Conservation (phyloP, 176 grass and related monocot genomes). For the Phragmites australis region DNA sequence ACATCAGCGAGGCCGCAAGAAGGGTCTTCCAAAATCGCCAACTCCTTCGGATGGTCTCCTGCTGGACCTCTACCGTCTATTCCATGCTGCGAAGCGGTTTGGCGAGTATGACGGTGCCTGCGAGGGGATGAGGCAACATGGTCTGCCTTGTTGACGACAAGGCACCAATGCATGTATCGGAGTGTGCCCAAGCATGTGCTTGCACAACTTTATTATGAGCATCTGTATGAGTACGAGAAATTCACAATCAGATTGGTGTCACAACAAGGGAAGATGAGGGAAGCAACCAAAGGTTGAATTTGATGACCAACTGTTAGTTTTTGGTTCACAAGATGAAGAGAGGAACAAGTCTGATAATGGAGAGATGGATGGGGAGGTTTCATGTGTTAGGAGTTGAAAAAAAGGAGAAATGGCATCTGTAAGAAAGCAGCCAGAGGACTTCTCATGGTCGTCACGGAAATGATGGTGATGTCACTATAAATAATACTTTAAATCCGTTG, state of each 20-base stretch:
- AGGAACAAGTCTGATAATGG: not conserved
- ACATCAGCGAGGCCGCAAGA: conserved; percentile 35
- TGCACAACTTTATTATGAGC: conserved; percentile 78
- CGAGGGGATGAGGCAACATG: conserved; percentile 64
- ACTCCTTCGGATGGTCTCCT: conserved; percentile 62
- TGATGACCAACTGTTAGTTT: conserved; percentile 15
- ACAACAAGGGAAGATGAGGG: conserved; percentile 1
- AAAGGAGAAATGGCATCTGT: not conserved
- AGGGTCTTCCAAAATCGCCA: conserved; percentile 34
- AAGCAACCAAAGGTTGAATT: conserved; percentile 14
- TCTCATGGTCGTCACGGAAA: conserved; percentile 5
- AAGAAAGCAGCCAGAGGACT: not conserved
- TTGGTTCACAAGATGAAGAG: conserved; percentile 5
- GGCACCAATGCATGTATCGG: conserved; percentile 52
- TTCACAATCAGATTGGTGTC: conserved; percentile 35
- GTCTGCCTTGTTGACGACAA: conserved; percentile 50
- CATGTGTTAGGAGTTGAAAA: conserved; percentile 5
- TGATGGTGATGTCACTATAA: no score
- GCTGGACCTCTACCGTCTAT: conserved; percentile 85
- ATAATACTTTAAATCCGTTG: no score
- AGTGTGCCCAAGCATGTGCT: conserved; percentile 89
- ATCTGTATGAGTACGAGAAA: conserved; percentile 78
- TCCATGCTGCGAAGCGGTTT: conserved; percentile 81
- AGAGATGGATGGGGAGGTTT: not conserved
- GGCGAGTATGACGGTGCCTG: conserved; percentile 70